Evolutionary conservation across 768 basidiomycete species (phyloP), one percentile per base, ranked within the genome.

Genomic region (Amanita fuliginea): DNA sequence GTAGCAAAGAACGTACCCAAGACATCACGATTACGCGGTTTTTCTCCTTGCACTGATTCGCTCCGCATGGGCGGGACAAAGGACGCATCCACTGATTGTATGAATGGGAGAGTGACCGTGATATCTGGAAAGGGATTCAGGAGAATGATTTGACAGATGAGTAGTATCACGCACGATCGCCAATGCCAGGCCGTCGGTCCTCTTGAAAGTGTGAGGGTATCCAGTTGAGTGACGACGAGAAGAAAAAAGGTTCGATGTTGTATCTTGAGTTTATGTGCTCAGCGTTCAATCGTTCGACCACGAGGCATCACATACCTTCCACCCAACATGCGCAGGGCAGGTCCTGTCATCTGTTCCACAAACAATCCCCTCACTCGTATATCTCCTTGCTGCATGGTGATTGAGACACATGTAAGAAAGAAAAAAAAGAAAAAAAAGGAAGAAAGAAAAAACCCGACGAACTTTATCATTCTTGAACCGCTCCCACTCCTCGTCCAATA

Each of bases 121-220:
- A 81, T 74, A 60, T 80, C 80, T 81, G 46, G n/a, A 8, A 45
- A 9, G 47, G 4, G 2, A 8, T 40, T n/a, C 5, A 19, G 33
- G 9, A 40, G 16, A 16, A 14, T 7, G n/a, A n/a, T 34, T 51
- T 46, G 19, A 47, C 18, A 24, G 13, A 7, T 14, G 24, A 26
- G 32, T n/a, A 28, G 32, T 16, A 19, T 10, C 14, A 48, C 78
- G 56, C 53, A 81, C 78, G 80, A 62, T 82, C 80, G 55, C 77
- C 72, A 46, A 62, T 34, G 4, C 64, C 61, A n/a, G 57, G 55
- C 3, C 54, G 32, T 0, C 70, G 51, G 41, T 69, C 72, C 53
- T 81, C 80, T 53, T 80, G 74, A 47, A 75, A 84, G 48, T 80
- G 72, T 0, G 78, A 77, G 1, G 81, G 81, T 53, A 82, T 84